Base-by-base conservation (phyloP, 371 early-diverging fungal species). In the Mucor ambiguus region DNA sequence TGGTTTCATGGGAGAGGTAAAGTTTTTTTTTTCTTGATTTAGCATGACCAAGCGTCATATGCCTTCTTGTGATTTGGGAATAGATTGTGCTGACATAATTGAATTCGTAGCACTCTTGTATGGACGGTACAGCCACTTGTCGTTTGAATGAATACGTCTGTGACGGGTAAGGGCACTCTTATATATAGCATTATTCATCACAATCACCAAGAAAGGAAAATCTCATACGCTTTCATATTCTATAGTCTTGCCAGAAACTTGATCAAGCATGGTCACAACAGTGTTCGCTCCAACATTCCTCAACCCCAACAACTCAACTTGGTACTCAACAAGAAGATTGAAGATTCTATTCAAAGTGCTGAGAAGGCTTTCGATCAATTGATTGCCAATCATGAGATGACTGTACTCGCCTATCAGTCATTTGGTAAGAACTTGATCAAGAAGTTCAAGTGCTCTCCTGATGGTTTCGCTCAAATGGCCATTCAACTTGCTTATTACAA, bases 401-500 rank as follows among this genome's bases (percentile, higher is more conserved):
- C 86, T 37, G 93, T 95, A 18, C 85, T 92, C 70, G 89, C 89
- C 37, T 96, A 91, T 77, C 76, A 87, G 38, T 92, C 89, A 14
- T 97, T 90, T 71, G 98, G 97, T 68, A 97, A 97, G 87, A 87
- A 93, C 68, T 67, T 85, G 70, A 95, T 98, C 86, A 96, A 96
- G 82, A 89, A 89, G 74, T 88, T 94, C 77, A 90, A 90, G 65
- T 81, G 90, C 44, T 87, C 89, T 5, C 98, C 98, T 26, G 98
- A 98, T 71, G 95, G 97, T 29, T 98, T 87, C 69, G 90, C 87
- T 37, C 98, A 98, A 78, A 95, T 98, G 96, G 89, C 92, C 30
- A 93, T 98, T 66, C 98, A 98, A 83, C 85, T 97, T 54, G 98
- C 96, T 16, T 96, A 95, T 80, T 95, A 87, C 84, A 94, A 93